Conservation (phyloP, 352 stramenopile species). For the Pythium utonaiense region DNA sequence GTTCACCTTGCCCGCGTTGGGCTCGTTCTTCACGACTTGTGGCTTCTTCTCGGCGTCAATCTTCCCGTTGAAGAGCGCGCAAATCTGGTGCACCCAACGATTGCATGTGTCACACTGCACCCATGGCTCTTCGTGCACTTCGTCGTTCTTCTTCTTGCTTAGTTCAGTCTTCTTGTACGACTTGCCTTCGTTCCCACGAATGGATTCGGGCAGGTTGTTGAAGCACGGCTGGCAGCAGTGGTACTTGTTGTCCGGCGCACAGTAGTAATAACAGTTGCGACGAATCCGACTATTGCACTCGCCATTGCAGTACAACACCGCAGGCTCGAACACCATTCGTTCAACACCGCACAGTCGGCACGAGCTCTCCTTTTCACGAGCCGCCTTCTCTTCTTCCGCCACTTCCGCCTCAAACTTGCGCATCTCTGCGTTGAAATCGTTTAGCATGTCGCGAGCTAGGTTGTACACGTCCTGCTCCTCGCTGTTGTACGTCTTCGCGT, state of each 20-base stretch:
- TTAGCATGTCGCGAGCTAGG: slow-evolving; percentile 80
- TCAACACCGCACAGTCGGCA: slow-evolving; percentile 83
- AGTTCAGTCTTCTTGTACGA: slow-evolving; percentile 74
- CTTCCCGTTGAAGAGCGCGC: slow-evolving; percentile 98
- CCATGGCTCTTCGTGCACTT: slow-evolving; percentile 95
- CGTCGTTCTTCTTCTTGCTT: slow-evolving; percentile 81
- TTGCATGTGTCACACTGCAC: slow-evolving; percentile 98
- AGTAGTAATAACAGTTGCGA: slow-evolving; percentile 87
- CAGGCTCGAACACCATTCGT: slow-evolving; percentile 83
- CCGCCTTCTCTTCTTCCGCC: slow-evolving; percentile 54
- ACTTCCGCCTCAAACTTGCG: slow-evolving; percentile 70
- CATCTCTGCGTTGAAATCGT: slow-evolving; percentile 80
- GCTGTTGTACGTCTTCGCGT: slow-evolving; percentile 86
- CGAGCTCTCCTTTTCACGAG: slow-evolving; percentile 63
- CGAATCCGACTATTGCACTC: slow-evolving; percentile 87
- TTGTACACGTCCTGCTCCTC: slow-evolving; percentile 84
- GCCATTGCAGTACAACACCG: slow-evolving; percentile 86
- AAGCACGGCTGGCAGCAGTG: slow-evolving; percentile 80
- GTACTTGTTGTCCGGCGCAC: slow-evolving; percentile 81
- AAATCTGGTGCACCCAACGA: slow-evolving; percentile 99
- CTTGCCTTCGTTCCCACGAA: slow-evolving; percentile 70
- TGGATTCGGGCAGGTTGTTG: slow-evolving; percentile 56
- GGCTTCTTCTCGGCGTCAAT: slow-evolving; percentile 93
- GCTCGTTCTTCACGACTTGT: slow-evolving; percentile 58
- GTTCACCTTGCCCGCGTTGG: slow-evolving; percentile 12